Conservation (phyloP, 495 filamentous ascomycete genomes). For the Chaetomium cochliodes region DNA sequence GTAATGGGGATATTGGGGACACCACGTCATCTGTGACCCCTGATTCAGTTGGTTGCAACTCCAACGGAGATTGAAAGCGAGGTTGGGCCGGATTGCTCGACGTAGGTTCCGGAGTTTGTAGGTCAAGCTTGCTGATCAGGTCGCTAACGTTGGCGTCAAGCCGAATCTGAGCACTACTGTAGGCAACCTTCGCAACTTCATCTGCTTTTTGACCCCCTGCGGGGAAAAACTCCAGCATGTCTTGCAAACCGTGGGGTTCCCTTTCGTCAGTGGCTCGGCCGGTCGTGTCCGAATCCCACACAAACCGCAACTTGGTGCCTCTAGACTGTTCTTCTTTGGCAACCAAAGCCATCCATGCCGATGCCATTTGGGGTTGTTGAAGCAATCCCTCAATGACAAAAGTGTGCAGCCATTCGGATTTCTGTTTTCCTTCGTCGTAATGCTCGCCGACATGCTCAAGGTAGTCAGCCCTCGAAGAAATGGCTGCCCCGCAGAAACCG, state of each 20-base stretch:
- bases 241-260: slow-evolving; percentile 13
- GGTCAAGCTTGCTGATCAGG: slow-evolving; percentile 10
- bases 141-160: slow-evolving; percentile 17
- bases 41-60: background rate
- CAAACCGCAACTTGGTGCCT: slow-evolving; percentile 21
- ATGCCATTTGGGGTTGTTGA: slow-evolving; percentile 23
- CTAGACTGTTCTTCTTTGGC: slow-evolving; percentile 17
- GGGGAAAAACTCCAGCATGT: slow-evolving; percentile 29
- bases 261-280: slow-evolving; percentile 11
- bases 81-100: background rate
- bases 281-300: slow-evolving; percentile 24
- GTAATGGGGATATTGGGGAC: slow-evolving; percentile 14
- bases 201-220: background rate
- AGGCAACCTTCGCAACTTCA: slow-evolving; percentile 15
- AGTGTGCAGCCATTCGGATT: slow-evolving; percentile 28
- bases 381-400: slow-evolving; percentile 31
- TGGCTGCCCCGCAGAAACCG: slow-evolving; percentile 28
- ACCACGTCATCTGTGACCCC: background rate
- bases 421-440: slow-evolving; percentile 28
- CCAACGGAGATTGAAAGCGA: background rate
- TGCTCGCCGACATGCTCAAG: slow-evolving; percentile 30
- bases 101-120: background rate
- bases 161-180: slow-evolving; percentile 11
- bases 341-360: slow-evolving; percentile 26
- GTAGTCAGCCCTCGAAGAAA: slow-evolving; percentile 23